A percentile compares a stretch with the other conserved stretches of the same genome.
Evolutionary conservation across 1,284 basidiomycete species (phyloP).

Genomic region (Trichosporon sp.): DNA sequence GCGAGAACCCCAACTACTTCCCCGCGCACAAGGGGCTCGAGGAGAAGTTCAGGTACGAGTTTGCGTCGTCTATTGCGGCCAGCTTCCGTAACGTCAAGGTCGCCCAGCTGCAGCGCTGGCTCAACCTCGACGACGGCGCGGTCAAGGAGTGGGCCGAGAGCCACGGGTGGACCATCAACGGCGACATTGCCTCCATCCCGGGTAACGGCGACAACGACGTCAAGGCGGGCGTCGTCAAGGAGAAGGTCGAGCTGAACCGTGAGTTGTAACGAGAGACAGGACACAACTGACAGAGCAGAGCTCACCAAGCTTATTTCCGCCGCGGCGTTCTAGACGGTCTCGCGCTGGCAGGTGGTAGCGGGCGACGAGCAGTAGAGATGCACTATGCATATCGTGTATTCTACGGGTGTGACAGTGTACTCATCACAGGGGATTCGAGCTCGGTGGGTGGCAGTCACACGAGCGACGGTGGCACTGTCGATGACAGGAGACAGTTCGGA

Average conservation of each 20-base stretch:
- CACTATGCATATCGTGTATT: constrained; percentile 17
- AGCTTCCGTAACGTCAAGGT: constrained; percentile 31
- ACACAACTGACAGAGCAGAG: constrained; percentile 52
- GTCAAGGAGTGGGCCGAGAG: constrained; percentile 59
- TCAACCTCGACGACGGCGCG: constrained; percentile 53
- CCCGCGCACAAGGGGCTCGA: constrained; percentile 37
- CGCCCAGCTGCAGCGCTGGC: constrained; percentile 39
- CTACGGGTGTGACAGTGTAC: neutral
- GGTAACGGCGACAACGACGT: constrained; percentile 92
- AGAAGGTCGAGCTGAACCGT: constrained; percentile 83
- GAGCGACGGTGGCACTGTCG: neutral
- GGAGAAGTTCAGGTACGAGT: constrained; percentile 31
- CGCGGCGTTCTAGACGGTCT: constrained; percentile 35
- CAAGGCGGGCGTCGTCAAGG: constrained; percentile 86
- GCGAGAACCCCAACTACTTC: constrained; percentile 33
- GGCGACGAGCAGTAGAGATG: neutral
- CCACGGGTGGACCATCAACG: constrained; percentile 69
- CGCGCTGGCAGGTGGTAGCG: neutral
- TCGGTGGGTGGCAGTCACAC: no score
- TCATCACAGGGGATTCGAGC: neutral
- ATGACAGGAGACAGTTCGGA: no score
- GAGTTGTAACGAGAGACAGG: constrained; percentile 46
- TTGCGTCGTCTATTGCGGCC: constrained; percentile 43
- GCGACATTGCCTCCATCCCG: constrained; percentile 65
- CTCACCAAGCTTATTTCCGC: constrained; percentile 70